Percentiles rank a stretch among this genome's conserved stretches.
Conservation (phyloP, 148 eudicot species). For the Euryodendron excelsum region DNA sequence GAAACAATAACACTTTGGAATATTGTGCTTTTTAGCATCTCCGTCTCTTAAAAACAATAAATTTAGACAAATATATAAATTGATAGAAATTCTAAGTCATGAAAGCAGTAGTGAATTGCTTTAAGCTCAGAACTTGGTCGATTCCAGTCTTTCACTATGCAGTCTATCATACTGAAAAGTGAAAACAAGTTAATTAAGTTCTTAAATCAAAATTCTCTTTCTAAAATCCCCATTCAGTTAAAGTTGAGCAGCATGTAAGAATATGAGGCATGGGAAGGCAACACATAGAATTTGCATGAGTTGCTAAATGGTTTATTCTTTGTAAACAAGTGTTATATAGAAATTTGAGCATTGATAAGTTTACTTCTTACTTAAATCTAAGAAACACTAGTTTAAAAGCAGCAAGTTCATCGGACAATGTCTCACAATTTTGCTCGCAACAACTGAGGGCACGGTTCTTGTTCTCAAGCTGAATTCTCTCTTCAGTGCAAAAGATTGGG, state of each 20-base stretch:
- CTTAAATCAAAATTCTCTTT: background rate
- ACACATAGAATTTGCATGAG: background rate
- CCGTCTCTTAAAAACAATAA: background rate
- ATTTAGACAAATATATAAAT: background rate
- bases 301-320: background rate
- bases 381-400: background rate
- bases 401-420: slow-evolving; percentile 4
- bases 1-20: too few relatives aligned
- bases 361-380: background rate
- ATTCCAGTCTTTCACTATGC: background rate
- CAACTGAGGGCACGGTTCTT: slow-evolving; percentile 84
- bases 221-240: background rate
- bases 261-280: background rate
- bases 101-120: background rate
- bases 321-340: background rate
- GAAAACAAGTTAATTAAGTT: background rate
- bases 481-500: slow-evolving; percentile 96
- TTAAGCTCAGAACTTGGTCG: background rate
- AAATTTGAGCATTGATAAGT: background rate
- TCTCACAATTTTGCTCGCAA: slow-evolving; percentile 93
- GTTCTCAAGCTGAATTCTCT: slow-evolving; percentile 85
- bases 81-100: too few relatives aligned
- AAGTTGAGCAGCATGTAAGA: background rate
- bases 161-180: background rate
- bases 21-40: too few relatives aligned